Evolutionary conservation across 2,329 filamentous ascomycete species (phyloP).

Genomic region (Trichoderma atrobrunneum): DNA sequence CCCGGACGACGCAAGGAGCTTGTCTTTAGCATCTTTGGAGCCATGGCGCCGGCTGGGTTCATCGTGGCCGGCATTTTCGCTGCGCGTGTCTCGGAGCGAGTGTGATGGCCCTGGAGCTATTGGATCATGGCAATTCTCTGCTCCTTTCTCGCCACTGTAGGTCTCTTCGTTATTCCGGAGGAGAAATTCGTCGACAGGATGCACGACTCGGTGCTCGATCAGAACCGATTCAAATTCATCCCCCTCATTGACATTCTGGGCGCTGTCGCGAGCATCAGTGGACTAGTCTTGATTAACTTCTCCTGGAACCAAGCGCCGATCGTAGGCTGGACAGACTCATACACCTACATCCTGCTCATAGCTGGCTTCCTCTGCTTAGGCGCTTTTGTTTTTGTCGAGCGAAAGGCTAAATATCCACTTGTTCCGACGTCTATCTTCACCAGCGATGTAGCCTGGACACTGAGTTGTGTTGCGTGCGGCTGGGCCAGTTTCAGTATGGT

Average conservation of each 20-base stretch:
- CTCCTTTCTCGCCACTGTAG: constrained; percentile 28
- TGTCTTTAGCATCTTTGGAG: constrained; percentile 37
- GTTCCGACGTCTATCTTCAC: neutral
- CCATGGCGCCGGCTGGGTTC: constrained; percentile 33
- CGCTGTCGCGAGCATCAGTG: constrained; percentile 44
- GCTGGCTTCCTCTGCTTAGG: constrained; percentile 50
- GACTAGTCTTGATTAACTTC: constrained; percentile 58
- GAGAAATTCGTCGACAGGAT: neutral
- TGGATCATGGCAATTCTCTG: constrained; percentile 38
- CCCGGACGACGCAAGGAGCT: constrained; percentile 35
- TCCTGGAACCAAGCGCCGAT: constrained; percentile 60
- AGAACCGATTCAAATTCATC: constrained; percentile 17
- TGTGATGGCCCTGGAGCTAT: constrained; percentile 44
- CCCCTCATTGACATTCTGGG: constrained; percentile 34
- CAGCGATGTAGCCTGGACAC: constrained; percentile 39
- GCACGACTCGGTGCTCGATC: neutral
- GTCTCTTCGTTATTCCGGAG: constrained; percentile 31
- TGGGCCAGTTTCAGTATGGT: constrained; percentile 51
- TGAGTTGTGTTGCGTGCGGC: constrained; percentile 47
- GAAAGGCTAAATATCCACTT: constrained; percentile 1
- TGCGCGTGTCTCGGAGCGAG: constrained; percentile 20
- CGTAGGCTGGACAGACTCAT: constrained; percentile 53
- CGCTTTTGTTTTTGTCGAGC: constrained; percentile 54
- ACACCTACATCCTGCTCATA: constrained; percentile 53
- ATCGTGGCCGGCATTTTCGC: constrained; percentile 30